A percentile compares a stretch with the other conserved stretches of the same genome.
Conservation (phyloP, 2,329 filamentous ascomycete species). For the Periconia macrospinosa region DNA sequence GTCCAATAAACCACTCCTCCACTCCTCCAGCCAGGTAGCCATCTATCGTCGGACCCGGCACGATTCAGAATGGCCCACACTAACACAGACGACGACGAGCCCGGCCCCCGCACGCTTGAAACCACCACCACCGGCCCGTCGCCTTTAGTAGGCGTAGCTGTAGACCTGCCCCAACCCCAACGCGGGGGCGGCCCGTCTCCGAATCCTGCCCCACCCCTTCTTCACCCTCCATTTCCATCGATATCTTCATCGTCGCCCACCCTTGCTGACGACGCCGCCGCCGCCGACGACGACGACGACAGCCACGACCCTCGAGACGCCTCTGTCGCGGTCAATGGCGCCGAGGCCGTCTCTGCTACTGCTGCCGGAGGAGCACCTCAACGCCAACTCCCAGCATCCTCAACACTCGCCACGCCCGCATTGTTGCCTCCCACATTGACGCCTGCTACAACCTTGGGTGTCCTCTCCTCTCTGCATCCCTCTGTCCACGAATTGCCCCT, state of each 20-base stretch:
- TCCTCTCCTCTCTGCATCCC: constrained; percentile 36
- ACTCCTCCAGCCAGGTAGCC: constrained; percentile 26
- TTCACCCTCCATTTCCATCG: neutral
- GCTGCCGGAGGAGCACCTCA: neutral
- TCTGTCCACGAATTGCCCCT: constrained; percentile 29
- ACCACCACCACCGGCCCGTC: too few species aligned
- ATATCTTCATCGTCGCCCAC: constrained; percentile 13
- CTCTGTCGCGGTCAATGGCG: constrained; percentile 11
- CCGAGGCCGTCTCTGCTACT: constrained; percentile 4
- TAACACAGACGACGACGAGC: neutral
- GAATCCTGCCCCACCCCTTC: neutral
- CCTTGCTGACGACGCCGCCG: constrained; percentile 3
- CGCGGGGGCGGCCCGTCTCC: neutral
- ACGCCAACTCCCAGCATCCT: neutral
- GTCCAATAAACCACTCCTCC: constrained; percentile 33
- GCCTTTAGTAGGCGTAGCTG: neutral
- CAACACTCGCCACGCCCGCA: constrained; percentile 4
- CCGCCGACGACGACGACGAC: too few species aligned
- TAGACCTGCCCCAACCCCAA: neutral
- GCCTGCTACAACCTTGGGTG: constrained; percentile 38
- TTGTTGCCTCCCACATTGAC: constrained; percentile 36
- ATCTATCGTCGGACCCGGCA: too few species aligned
- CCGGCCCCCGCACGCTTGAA: constrained; percentile 27
- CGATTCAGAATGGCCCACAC: neutral
- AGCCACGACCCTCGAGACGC: too few species aligned